Conservation (phyloP, 768 basidiomycete species). For the Suillus discolor region DNA sequence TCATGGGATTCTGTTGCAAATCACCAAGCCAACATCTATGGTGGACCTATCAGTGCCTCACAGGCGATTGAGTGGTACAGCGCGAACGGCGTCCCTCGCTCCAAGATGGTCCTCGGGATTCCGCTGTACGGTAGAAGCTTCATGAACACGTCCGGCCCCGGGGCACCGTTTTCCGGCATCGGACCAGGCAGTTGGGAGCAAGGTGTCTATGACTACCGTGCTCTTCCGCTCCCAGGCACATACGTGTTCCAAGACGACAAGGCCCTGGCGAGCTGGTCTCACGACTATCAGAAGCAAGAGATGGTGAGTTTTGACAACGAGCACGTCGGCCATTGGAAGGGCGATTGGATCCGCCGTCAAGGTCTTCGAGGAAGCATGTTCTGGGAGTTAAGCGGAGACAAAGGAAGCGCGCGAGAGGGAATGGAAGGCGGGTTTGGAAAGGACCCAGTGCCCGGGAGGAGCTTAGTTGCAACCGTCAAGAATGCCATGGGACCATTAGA, state of each 20-base stretch:
- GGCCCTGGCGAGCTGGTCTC: constrained; percentile 79
- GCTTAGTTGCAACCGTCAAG: constrained; percentile 75
- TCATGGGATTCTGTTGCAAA: constrained; percentile 74
- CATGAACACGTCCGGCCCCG: constrained; percentile 81
- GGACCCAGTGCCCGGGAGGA: constrained; percentile 66
- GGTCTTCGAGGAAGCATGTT: constrained; percentile 92
- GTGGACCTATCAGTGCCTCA: constrained; percentile 62
- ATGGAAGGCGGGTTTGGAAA: constrained; percentile 80
- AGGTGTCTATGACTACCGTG: constrained; percentile 92
- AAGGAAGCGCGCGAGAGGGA: constrained; percentile 62
- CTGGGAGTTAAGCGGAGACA: constrained; percentile 92
- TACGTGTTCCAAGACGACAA: constrained; percentile 66
- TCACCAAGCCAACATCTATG: constrained; percentile 87
- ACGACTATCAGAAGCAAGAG: constrained; percentile 73
- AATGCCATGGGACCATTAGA: constrained; percentile 80
- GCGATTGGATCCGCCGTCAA: constrained; percentile 75
- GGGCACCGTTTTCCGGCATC: constrained; percentile 74
- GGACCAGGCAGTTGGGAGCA: constrained; percentile 92
- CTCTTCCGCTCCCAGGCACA: constrained; percentile 76
- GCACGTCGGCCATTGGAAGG: constrained; percentile 70
- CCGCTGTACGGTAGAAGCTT: constrained; percentile 96
- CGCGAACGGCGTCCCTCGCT: constrained; percentile 65
- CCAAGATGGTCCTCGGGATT: constrained; percentile 88
- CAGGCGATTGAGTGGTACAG: constrained; percentile 73
- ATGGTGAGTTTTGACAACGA: constrained; percentile 85